Conservation (phyloP, 2,329 filamentous ascomycete species). For the Xylariales sp. region DNA sequence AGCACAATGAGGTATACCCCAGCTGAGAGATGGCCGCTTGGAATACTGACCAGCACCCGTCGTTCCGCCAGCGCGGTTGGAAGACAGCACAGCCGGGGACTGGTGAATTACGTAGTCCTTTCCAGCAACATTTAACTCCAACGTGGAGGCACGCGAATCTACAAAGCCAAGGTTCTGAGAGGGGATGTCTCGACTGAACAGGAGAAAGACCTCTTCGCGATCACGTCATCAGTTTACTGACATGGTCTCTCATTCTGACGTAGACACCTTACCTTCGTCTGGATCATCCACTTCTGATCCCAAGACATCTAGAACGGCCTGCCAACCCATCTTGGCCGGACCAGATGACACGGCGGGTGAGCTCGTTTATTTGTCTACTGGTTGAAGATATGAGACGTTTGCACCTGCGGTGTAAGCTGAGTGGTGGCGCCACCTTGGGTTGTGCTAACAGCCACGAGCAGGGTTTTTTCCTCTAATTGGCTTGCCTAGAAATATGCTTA, state of each 20-base stretch:
- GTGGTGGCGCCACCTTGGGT: too few relatives aligned
- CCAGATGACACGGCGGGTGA: too few relatives aligned
- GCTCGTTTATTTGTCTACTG: too few relatives aligned
- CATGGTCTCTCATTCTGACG: too few relatives aligned
- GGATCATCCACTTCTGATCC: slow-evolving; percentile 42
- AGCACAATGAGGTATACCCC: too few relatives aligned
- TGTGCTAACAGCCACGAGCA: too few relatives aligned
- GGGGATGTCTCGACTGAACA: slow-evolving; percentile 74
- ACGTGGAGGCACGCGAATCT: slow-evolving; percentile 59
- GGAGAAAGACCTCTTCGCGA: slow-evolving; percentile 72
- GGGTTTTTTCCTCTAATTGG: too few relatives aligned
- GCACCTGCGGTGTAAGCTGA: too few relatives aligned
- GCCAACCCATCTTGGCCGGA: not conserved
- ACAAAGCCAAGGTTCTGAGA: slow-evolving; percentile 82
- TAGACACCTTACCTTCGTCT: slow-evolving; percentile 37
- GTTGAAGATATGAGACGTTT: too few relatives aligned
- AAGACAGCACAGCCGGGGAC: slow-evolving; percentile 77
- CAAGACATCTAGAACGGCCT: slow-evolving; percentile 16
- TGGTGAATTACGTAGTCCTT: slow-evolving; percentile 75
- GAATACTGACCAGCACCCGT: slow-evolving; percentile 59
- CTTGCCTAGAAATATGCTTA: too few relatives aligned
- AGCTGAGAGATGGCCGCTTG: too few relatives aligned
- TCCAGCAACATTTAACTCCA: slow-evolving; percentile 66
- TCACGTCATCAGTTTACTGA: too few relatives aligned
- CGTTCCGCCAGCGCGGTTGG: slow-evolving; percentile 67